phyloP scores from a whole-genome alignment of 2,329 filamentous ascomycete genomes.

The Alternaria triticina region DNA sequence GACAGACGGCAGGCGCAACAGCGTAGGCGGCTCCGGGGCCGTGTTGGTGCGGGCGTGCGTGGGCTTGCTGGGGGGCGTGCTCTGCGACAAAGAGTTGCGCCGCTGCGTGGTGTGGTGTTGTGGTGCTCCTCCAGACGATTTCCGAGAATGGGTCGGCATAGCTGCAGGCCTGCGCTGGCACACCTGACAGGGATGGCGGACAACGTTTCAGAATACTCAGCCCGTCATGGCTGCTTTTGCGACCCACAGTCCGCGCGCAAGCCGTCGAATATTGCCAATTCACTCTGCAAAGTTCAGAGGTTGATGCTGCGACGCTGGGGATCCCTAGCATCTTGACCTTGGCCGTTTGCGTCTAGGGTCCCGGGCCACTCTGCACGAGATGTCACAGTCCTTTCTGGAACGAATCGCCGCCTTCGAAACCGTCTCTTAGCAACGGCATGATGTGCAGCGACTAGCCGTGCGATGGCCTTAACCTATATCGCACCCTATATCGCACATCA shows the following conservation, averaged over 20 bases:
- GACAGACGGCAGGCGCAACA: conserved; percentile 42
- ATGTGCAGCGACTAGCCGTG: conserved; percentile 10
- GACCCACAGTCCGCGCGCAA: conserved; percentile 21
- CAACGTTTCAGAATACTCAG: conserved; percentile 20
- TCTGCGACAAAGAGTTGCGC: conserved; percentile 14
- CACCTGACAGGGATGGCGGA: conserved; percentile 26
- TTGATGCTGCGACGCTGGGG: conserved; percentile 16
- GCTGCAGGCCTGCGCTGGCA: conserved; percentile 26
- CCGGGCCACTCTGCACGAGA: conserved; percentile 17
- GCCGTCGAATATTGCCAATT: conserved; percentile 19
- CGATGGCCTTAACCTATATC: background rate
- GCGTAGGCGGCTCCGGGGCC: conserved; percentile 29
- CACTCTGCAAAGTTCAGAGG: conserved; percentile 12
- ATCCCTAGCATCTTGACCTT: conserved; percentile 11
- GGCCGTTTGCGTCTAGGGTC: conserved; percentile 17
- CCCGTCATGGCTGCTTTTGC: conserved; percentile 29
- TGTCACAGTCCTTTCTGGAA: conserved; percentile 16
- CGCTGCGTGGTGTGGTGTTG: conserved; percentile 11
- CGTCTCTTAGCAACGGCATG: background rate
- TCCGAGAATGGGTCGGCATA: conserved; percentile 25
- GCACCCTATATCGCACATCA: background rate
- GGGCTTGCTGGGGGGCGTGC: conserved; percentile 16
- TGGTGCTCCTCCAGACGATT: conserved; percentile 19
- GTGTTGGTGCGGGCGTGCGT: conserved; percentile 34
- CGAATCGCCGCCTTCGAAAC: conserved; percentile 9